Base-by-base conservation (phyloP, 2,329 filamentous ascomycete genomes). In the Alternaria ventricosa region DNA sequence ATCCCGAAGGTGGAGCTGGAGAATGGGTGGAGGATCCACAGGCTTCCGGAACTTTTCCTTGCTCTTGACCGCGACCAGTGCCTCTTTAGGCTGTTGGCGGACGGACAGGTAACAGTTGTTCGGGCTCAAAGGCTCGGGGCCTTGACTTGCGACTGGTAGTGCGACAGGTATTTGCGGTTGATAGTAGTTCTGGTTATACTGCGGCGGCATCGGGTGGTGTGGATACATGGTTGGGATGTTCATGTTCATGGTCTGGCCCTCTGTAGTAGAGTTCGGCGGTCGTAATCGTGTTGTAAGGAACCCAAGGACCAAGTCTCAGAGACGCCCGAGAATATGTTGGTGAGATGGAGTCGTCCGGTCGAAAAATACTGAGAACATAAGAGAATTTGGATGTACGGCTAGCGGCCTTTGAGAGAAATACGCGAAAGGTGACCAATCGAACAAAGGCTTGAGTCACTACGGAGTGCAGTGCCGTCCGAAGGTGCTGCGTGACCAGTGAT, bases 31-130 rank as follows among this genome's bases (percentile, higher is more conserved):
- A 55, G 94, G 93, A 77, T 97, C 93, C 73, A 97, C 88, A 8
- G 93, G 92, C 79, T 96, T 96, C 70, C 93, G 90, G 75, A 92
- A 91, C 84, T 93, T 93, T 75, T 93, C 91, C 79, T 93, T 93
- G 69, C 89, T 89, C 68, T 90, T 85, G 45, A 74, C 67, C 46
- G 89, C 87, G 58, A 92, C 88, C 66, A 90, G 86, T 54, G 89
- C 90, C 79, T 88, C 85, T 68, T 86, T 84, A 56, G 91, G 91
- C 74, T 90, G 85, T 80, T 93, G 91, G 70, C 88, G 86, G 69
- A 93, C 58, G 4, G 36, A 3, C 4, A 66, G 58, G 13, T 51
- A 20, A 43, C 59, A 71, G 43, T 28, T n/a, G 11, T 23, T 12
- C 6, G 49, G 22, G 6, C 10, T 28, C 20, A 63, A 44, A 46